phyloP scores from a whole-genome alignment of 306 rosid genomes.

The Rosa chinensis region DNA sequence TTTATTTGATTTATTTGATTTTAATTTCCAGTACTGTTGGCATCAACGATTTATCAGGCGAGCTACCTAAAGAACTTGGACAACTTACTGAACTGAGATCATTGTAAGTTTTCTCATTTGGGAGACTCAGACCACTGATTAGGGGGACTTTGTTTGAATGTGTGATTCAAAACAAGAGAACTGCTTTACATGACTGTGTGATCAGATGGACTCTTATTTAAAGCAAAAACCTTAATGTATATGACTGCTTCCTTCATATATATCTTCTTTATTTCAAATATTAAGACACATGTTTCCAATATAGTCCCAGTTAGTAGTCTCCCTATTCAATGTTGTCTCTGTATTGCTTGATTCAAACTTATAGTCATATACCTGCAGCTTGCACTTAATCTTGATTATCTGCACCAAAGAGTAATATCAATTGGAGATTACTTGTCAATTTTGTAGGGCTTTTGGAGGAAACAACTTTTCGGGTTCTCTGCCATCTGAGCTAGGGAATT shows the following conservation, averaged over 20 bases:
- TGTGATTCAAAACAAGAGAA: too few species aligned
- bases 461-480: constrained; percentile 76
- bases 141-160: too few species aligned
- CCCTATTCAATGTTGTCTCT: background rate
- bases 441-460: constrained; percentile 43
- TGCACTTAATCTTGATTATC: background rate
- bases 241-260: background rate
- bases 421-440: background rate
- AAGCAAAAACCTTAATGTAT: background rate
- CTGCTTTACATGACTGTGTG: too few species aligned
- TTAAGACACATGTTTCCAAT: background rate
- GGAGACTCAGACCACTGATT: too few species aligned
- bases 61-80: too few species aligned
- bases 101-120: too few species aligned
- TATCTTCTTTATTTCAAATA: background rate
- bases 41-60: too few species aligned
- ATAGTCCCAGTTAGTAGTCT: background rate
- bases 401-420: background rate
- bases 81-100: too few species aligned
- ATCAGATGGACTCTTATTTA: too few species aligned
- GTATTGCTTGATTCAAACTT: background rate
- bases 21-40: too few species aligned
- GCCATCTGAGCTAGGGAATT: constrained; percentile 67
- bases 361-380: background rate
- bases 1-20: too few species aligned